Evolutionary conservation across 2,329 filamentous ascomycete species (phyloP).

Genomic region (Colletotrichum sp.): DNA sequence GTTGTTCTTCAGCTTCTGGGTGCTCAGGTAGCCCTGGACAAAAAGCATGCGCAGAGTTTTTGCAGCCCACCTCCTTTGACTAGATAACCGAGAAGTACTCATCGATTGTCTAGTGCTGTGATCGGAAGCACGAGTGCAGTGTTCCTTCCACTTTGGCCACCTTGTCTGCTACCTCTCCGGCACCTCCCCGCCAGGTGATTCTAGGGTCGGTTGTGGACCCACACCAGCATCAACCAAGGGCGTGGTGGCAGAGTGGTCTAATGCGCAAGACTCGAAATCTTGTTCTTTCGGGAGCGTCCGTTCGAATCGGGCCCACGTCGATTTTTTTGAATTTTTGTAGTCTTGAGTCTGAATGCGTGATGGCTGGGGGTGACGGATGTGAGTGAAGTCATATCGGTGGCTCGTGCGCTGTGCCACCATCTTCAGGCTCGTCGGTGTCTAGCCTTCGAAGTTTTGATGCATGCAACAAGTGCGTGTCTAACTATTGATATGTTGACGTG

Average conservation of each 20-base stretch:
- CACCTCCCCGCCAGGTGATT: neutral
- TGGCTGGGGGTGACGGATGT: accelerated
- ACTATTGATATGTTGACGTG: neutral
- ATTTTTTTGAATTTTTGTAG: neutral
- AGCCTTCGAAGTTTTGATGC: accelerated
- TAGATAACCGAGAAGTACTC: too few relatives aligned
- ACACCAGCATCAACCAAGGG: neutral
- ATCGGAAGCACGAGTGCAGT: neutral
- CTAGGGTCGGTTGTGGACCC: neutral
- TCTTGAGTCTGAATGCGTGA: neutral
- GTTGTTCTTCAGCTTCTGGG: too few relatives aligned
- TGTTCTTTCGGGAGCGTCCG: slow-evolving; percentile 30
- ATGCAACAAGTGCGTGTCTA: accelerated
- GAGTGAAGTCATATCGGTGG: neutral
- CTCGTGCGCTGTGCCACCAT: neutral
- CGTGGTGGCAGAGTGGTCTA: slow-evolving; percentile 21
- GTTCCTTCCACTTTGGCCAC: neutral
- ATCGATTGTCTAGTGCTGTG: neutral
- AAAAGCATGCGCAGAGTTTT: too few relatives aligned
- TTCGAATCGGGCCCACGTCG: slow-evolving; percentile 31
- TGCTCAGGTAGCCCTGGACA: too few relatives aligned
- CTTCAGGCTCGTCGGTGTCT: accelerated
- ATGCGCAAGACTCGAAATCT: slow-evolving; percentile 31
- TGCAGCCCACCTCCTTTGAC: too few relatives aligned
- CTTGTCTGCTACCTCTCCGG: neutral